phyloP scores from a whole-genome alignment of 148 eudicot species.

The Agrostemma githago region DNA sequence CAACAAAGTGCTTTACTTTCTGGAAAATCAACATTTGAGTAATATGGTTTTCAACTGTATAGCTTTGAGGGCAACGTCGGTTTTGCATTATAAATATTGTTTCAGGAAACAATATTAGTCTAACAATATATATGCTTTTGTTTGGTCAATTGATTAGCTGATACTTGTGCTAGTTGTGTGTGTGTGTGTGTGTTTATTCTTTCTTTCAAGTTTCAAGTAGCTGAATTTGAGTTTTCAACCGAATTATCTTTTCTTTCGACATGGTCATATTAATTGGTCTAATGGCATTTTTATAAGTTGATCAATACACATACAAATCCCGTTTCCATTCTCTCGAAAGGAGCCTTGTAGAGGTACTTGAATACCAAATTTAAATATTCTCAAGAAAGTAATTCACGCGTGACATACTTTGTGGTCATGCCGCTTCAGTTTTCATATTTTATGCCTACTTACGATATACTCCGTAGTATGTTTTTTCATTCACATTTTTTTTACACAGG shows the following conservation, averaged over 20 bases:
- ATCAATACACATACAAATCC: background rate
- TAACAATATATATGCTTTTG: background rate
- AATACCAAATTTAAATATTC: background rate
- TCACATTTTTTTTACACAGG: conserved; percentile 35
- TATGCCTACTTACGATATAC: background rate
- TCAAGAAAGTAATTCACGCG: background rate
- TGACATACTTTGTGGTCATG: background rate
- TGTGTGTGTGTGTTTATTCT: no score
- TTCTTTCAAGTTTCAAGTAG: no score
- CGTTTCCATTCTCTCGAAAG: background rate
- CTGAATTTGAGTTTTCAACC: background rate
- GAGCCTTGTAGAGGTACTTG: background rate
- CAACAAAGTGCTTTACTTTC: background rate
- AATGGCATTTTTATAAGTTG: no score
- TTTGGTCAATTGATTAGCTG: no score
- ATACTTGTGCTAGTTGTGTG: no score
- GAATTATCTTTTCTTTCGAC: background rate
- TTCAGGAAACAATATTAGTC: background rate
- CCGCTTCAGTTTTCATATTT: background rate
- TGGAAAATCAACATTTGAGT: background rate
- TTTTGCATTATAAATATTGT: background rate
- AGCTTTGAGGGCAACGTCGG: background rate
- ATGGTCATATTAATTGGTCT: no score
- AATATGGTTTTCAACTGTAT: background rate
- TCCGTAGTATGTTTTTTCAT: background rate